Percentiles rank a stretch among this genome's conserved stretches.
Conservation (phyloP, 805 yeast species). For the Candida morakotiae region DNA sequence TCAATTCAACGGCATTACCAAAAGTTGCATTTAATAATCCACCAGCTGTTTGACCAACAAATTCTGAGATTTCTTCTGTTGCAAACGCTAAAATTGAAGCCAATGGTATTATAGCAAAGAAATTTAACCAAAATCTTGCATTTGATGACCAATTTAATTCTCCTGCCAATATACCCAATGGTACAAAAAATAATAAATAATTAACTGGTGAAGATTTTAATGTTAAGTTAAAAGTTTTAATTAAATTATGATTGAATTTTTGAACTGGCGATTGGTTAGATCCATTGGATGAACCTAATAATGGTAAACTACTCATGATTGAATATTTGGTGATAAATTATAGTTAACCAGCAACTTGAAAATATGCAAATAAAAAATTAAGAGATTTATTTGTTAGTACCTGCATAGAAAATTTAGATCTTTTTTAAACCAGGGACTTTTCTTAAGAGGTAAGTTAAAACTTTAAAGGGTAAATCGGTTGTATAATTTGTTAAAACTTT, state of each 20-base stretch:
- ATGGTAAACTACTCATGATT: slow-evolving; percentile 9
- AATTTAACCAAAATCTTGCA: slow-evolving; percentile 67
- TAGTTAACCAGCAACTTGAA: neutral
- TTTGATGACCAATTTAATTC: slow-evolving; percentile 48
- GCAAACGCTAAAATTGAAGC: slow-evolving; percentile 89
- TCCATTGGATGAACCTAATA: slow-evolving; percentile 6
- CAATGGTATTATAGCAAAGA: slow-evolving; percentile 85
- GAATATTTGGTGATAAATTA: too few relatives aligned
- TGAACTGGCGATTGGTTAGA: neutral
- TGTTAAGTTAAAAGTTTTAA: slow-evolving; percentile 17
- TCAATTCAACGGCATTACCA: slow-evolving; percentile 96
- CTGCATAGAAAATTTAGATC: neutral
- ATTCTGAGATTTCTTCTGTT: slow-evolving; percentile 85
- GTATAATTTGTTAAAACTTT: neutral
- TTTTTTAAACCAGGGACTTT: too few relatives aligned
- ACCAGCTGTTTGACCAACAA: slow-evolving; percentile 89
- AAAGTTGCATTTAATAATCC: slow-evolving; percentile 94
- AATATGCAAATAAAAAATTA: neutral
- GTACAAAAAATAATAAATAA: slow-evolving; percentile 76
- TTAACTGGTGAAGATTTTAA: slow-evolving; percentile 68
- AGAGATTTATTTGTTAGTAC: neutral
- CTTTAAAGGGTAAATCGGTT: too few relatives aligned
- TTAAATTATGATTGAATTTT: neutral
- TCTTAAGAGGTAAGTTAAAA: too few relatives aligned
- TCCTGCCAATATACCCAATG: slow-evolving; percentile 80